Percentiles rank a stretch among this genome's conserved stretches.
Evolutionary conservation across 2,329 filamentous ascomycete genomes (phyloP).

Genomic region (Colletotrichum sp.): DNA sequence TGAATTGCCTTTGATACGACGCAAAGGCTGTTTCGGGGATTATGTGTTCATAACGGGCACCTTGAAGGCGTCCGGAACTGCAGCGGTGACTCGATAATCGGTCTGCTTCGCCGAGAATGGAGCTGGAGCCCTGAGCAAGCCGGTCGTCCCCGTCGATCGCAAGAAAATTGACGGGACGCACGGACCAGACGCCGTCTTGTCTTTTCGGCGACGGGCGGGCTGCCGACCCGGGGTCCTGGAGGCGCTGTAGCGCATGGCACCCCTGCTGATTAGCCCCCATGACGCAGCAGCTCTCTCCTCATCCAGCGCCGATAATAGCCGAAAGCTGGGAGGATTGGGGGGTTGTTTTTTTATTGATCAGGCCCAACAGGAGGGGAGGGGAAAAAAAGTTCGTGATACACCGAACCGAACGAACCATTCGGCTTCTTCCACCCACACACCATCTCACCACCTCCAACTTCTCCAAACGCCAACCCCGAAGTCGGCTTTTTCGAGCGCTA

Average conservation of each 20-base stretch:
- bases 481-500: constrained; percentile 2
- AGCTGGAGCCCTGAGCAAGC: background rate
- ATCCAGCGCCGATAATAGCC: background rate
- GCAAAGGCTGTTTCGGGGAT: background rate
- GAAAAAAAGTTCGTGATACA: constrained; percentile 17
- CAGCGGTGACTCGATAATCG: background rate
- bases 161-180: background rate
- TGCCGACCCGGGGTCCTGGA: constrained; percentile 8
- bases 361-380: background rate
- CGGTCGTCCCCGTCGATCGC: background rate
- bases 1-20: background rate
- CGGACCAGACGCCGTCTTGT: background rate
- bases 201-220: constrained; percentile 1
- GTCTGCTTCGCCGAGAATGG: background rate
- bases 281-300: constrained; percentile 7
- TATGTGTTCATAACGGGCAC: constrained; percentile 5
- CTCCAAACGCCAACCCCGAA: background rate
- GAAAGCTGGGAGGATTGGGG: background rate
- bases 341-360: background rate
- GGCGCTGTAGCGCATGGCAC: constrained; percentile 3
- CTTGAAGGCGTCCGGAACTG: background rate
- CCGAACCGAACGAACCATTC: constrained; percentile 8
- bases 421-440: background rate
- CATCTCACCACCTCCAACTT: background rate
- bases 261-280: background rate